Evolutionary conservation across 768 basidiomycete species (phyloP).

Genomic region (Postia placenta): DNA sequence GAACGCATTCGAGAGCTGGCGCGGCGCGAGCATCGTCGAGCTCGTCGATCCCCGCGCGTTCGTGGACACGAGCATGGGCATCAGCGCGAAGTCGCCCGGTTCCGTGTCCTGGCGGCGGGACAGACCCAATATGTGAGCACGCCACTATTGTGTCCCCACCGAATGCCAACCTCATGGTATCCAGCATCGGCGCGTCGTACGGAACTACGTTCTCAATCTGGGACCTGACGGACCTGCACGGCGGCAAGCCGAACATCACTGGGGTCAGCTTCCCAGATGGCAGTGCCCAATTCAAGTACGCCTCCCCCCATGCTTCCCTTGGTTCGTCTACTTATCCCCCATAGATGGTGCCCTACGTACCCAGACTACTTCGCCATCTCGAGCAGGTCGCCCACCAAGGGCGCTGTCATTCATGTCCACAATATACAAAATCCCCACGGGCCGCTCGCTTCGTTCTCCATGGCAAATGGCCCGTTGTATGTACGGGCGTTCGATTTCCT

Average conservation of each 20-base stretch:
- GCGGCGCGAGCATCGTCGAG: slow-evolving; percentile 60
- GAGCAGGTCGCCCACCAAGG: slow-evolving; percentile 48
- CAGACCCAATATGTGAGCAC: slow-evolving; percentile 62
- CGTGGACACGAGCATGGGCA: slow-evolving; percentile 43
- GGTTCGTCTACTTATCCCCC: too few species aligned
- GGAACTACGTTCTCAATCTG: slow-evolving; percentile 70
- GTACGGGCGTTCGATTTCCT: slow-evolving; percentile 78
- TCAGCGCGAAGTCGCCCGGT: slow-evolving; percentile 42
- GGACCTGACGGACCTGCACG: slow-evolving; percentile 66
- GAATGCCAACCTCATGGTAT: too few species aligned
- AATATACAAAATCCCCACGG: slow-evolving; percentile 59
- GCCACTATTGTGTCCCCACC: not conserved
- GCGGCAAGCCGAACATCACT: slow-evolving; percentile 64
- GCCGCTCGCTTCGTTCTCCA: slow-evolving; percentile 51
- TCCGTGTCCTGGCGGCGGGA: slow-evolving; percentile 69
- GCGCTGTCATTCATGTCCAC: slow-evolving; percentile 66
- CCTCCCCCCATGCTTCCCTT: slow-evolving; percentile 2
- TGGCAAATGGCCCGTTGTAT: slow-evolving; percentile 58
- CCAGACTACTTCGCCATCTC: slow-evolving; percentile 77
- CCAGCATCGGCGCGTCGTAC: slow-evolving; percentile 70
- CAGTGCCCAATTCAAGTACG: slow-evolving; percentile 61
- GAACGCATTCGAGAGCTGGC: slow-evolving; percentile 45
- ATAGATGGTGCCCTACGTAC: slow-evolving; percentile 76
- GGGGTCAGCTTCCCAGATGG: slow-evolving; percentile 64
- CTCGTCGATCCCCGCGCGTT: slow-evolving; percentile 66